Percentiles rank a stretch among this genome's conserved stretches.
phyloP scores from a whole-genome alignment of 768 basidiomycete species.

The Serendipita sp. region DNA sequence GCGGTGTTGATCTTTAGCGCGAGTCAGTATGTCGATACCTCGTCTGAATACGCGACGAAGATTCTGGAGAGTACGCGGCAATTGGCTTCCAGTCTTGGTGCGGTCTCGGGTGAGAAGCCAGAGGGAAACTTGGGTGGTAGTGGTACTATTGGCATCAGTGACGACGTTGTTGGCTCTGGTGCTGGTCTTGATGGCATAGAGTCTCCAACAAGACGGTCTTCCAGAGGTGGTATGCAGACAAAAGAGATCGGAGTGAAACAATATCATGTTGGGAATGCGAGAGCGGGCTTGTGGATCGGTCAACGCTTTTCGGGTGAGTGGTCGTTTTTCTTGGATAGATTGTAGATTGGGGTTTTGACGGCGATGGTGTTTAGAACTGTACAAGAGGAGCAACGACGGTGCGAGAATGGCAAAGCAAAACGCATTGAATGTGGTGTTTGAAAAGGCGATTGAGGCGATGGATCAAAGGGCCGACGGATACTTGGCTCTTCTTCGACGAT shows the following conservation, averaged over 20 bases:
- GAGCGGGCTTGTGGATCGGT: constrained; percentile 55
- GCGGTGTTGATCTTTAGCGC: constrained; percentile 51
- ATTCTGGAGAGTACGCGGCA: constrained; percentile 55
- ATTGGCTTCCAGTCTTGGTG: constrained; percentile 55
- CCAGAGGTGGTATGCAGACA: not conserved
- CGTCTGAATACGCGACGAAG: constrained; percentile 46
- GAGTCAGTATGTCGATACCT: constrained; percentile 55
- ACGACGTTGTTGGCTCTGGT: too few relatives aligned
- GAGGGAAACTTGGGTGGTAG: constrained; percentile 10
- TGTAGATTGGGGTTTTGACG: not conserved
- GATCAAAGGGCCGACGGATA: not conserved
- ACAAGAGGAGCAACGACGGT: constrained; percentile 39
- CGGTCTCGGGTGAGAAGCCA: constrained; percentile 20
- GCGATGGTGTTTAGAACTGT: constrained; percentile 31
- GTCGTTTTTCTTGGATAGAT: not conserved
- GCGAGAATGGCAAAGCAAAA: constrained; percentile 31
- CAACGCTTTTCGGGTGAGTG: constrained; percentile 47
- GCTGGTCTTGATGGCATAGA: not conserved
- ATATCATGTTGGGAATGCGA: constrained; percentile 37
- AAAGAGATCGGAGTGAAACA: not conserved
- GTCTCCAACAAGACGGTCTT: constrained; percentile 14
- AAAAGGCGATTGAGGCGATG: not conserved
- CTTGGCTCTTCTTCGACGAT: too few relatives aligned
- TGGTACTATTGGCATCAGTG: not conserved
- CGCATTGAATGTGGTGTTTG: constrained; percentile 24